These are phyloP conservation scores for Gyromitra esculenta DNA, from an alignment of 2,329 filamentous ascomycete genomes.

Conservation along the genomic window DNA sequence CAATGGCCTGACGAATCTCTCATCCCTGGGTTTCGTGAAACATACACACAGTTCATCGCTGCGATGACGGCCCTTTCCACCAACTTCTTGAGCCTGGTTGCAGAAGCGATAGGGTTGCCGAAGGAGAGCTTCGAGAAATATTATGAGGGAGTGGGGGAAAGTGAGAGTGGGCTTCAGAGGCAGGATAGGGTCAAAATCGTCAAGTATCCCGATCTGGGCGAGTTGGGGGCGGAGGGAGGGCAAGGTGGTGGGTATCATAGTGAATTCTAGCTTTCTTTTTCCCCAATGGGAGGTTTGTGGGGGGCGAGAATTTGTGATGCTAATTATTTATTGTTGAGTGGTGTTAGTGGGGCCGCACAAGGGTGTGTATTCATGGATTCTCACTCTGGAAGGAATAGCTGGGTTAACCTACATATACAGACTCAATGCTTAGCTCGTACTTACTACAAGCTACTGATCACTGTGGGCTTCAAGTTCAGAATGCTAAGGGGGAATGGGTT, in stretches of 20 bases:
- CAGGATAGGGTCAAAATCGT: conserved; percentile 93
- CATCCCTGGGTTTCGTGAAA: conserved; percentile 73
- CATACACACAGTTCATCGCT: conserved; percentile 78
- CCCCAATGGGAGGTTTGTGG: not conserved
- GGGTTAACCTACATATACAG: conserved; percentile 33
- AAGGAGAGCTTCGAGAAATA: conserved; percentile 77
- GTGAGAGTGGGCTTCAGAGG: conserved; percentile 64
- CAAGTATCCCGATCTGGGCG: conserved; percentile 79
- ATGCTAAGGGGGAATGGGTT: conserved; percentile 79
- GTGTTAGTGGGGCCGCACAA: conserved; percentile 60
- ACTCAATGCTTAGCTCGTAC: conserved; percentile 81
- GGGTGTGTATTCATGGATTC: conserved; percentile 38
- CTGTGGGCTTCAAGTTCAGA: conserved; percentile 82
- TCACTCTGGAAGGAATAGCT: not conserved
- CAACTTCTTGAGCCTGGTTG: conserved; percentile 78
- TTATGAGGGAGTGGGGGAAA: conserved; percentile 68
- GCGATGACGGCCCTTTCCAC: conserved; percentile 78
- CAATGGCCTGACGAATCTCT: conserved; percentile 77
- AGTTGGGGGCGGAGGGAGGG: conserved; percentile 64
- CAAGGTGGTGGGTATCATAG: conserved; percentile 50
- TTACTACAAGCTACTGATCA: conserved; percentile 82
- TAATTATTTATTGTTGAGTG: conserved; percentile 58
- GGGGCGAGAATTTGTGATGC: conserved; percentile 40
- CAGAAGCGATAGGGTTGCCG: conserved; percentile 81
- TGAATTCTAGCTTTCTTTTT: conserved; percentile 9